Percentiles rank a stretch among this genome's conserved stretches.
Conservation (phyloP, 1,139 yeast species). For the Zygoascus sp. region DNA sequence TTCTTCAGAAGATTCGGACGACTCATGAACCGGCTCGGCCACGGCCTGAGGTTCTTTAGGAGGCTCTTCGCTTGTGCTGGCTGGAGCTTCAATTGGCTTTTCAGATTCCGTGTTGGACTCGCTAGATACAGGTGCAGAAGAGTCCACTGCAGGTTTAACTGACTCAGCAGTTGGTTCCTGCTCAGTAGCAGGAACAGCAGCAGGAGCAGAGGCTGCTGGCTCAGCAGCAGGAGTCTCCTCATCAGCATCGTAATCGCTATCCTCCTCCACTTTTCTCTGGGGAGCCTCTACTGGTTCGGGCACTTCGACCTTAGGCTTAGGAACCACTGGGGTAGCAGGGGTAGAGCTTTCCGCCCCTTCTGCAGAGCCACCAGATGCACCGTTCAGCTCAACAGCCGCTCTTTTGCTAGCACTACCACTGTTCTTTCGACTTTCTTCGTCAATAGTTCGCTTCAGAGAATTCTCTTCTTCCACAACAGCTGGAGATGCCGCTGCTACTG, state of each 20-base stretch:
- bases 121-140: constrained; percentile 4
- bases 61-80: background rate
- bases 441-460: constrained; percentile 6
- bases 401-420: constrained; percentile 1
- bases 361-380: background rate
- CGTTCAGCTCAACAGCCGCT: constrained; percentile 7
- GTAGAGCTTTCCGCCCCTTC: constrained; percentile 1
- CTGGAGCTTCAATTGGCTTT: too few relatives aligned
- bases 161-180: background rate
- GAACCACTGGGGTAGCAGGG: background rate
- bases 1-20: background rate
- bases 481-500: background rate
- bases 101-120: too few relatives aligned
- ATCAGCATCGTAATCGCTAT: constrained; percentile 78
- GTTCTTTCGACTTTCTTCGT: constrained; percentile 5
- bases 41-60: constrained; percentile 4
- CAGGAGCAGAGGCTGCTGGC: background rate
- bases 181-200: background rate
- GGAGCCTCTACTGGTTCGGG: constrained; percentile 52
- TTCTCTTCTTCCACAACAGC: background rate
- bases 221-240: constrained; percentile 22
- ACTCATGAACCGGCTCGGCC: background rate
- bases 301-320: constrained; percentile 7
- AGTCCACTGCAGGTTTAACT: background rate
- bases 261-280: constrained; percentile 74